Evolutionary conservation across 106 monocot genomes (phyloP).

Genomic region (Acorus calamus): DNA sequence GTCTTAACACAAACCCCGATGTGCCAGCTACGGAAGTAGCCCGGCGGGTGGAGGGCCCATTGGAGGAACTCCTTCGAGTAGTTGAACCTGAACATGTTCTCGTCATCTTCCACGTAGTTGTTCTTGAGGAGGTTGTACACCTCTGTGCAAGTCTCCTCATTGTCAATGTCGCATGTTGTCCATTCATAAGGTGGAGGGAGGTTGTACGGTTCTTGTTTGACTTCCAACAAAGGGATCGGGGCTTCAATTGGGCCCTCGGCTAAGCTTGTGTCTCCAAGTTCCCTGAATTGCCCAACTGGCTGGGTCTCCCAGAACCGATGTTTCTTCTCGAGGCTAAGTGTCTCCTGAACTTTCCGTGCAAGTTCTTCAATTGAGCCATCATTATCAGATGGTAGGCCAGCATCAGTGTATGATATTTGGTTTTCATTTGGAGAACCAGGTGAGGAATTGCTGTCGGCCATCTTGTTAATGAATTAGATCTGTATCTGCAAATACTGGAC

Average conservation of each 20-base stretch:
- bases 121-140: slow-evolving; percentile 58
- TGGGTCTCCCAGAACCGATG: slow-evolving; percentile 92
- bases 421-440: no score
- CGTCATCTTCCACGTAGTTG: slow-evolving; percentile 93
- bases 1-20: slow-evolving; percentile 67
- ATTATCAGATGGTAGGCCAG: no score
- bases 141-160: slow-evolving; percentile 41
- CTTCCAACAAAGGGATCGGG: slow-evolving; percentile 50
- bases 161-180: slow-evolving; percentile 67
- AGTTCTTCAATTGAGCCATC: slow-evolving; percentile 32
- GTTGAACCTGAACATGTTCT: slow-evolving; percentile 93
- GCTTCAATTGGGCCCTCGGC: slow-evolving; percentile 65
- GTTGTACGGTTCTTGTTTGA: slow-evolving; percentile 55
- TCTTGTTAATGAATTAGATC: no score
- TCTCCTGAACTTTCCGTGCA: slow-evolving; percentile 47
- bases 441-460: no score
- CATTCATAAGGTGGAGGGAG: slow-evolving; percentile 73
- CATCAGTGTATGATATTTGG: no score
- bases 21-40: slow-evolving; percentile 63
- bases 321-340: slow-evolving; percentile 30
- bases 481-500: no score
- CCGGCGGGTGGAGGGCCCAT: slow-evolving; percentile 79
- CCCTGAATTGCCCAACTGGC: slow-evolving; percentile 78
- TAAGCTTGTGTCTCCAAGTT: slow-evolving; percentile 38
- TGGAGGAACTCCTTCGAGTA: slow-evolving; percentile 71